Evolutionary conservation across 2,329 filamentous ascomycete genomes (phyloP).

Genomic region (Pseudocercospora pini-densiflorae): DNA sequence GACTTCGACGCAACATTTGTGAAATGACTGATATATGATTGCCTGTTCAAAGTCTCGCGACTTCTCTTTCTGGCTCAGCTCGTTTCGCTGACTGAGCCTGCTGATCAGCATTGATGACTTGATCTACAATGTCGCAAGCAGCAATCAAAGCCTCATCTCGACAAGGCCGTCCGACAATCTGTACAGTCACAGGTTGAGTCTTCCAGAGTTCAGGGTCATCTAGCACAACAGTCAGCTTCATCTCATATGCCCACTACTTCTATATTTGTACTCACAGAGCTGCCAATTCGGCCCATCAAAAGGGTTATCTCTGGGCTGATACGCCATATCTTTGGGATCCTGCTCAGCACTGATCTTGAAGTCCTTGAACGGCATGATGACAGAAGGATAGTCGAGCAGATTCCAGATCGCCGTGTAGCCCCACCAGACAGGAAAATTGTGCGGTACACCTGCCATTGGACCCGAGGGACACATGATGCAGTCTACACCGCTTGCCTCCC

Average conservation of each 20-base stretch:
- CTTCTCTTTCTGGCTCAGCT: too few relatives aligned
- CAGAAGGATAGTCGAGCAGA: conserved; percentile 66
- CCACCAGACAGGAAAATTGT: conserved; percentile 61
- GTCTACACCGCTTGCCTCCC: conserved; percentile 48
- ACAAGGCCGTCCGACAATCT: conserved; percentile 22
- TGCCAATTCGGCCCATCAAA: conserved; percentile 23
- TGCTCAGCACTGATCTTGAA: conserved; percentile 45
- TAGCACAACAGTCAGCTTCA: conserved; percentile 6
- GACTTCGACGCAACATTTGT: too few relatives aligned
- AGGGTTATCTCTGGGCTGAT: conserved; percentile 30
- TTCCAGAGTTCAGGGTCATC: conserved; percentile 23
- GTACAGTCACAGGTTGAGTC: conserved; percentile 21
- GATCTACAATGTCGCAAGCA: conserved; percentile 13
- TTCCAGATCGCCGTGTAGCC: conserved; percentile 70
- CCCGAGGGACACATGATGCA: conserved; percentile 64
- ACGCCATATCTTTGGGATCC: conserved; percentile 45
- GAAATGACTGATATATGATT: too few relatives aligned
- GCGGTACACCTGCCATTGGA: conserved; percentile 56
- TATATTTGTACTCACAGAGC: conserved; percentile 16
- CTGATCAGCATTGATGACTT: conserved; percentile 10
- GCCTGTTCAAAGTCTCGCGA: too few relatives aligned
- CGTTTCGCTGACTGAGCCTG: background rate
- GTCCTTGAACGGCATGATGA: conserved; percentile 60
- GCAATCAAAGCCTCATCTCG: conserved; percentile 19
- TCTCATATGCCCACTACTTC: too few relatives aligned